Base-by-base conservation (phyloP, 2,329 filamentous ascomycete genomes). In the Magnaporthales sp. region DNA sequence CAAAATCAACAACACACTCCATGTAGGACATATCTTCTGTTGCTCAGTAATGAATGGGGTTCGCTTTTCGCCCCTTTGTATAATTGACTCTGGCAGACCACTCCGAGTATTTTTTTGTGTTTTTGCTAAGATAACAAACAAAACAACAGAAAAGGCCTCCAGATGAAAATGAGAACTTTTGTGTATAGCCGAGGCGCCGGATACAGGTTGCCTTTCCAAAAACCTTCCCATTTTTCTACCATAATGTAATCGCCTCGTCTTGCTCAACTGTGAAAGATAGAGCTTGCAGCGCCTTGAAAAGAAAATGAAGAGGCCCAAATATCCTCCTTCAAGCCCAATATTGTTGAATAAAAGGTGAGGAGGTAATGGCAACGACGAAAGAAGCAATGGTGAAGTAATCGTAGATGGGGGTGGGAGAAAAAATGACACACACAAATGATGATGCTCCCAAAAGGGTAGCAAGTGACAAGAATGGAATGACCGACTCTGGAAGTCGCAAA, bases 51-150 rank as follows among this genome's bases (percentile, higher is more conserved):
- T 58, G 26, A 58, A 58, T 26, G 54, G 54, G 54, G 54, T 58
- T 58, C 54, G 54, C 54, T 58, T 58, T 58, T 58, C 54, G 54
- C 54, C 54, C 54, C 54, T 19, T 58, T 58, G 54, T 58, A 58
- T 58, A 26, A 58, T 58, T 58, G 54, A 24, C 24, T 58, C 24
- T 58, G 22, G 22, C 26, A 26, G 54, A 58, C 22, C 54, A 11
- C 54, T 58, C 26, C 22, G 22, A 58, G 24, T 27, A n/a, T 24
- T 24, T n/a, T n/a, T n/a, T n/a, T n/a, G n/a, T n/a, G 24, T 58
- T 26, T 26, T 58, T 13, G 22, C 22, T 13, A 24, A 24, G 54
- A 58, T 8, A 38, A 38, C 7, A 38, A 38, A 38, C 7, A 38
- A 38, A 13, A 38, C 7, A 58, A 58, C 24, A 26, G 26, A 58